Base-by-base conservation (phyloP, 2,329 filamentous ascomycete species). In the Helotiales sp. region DNA sequence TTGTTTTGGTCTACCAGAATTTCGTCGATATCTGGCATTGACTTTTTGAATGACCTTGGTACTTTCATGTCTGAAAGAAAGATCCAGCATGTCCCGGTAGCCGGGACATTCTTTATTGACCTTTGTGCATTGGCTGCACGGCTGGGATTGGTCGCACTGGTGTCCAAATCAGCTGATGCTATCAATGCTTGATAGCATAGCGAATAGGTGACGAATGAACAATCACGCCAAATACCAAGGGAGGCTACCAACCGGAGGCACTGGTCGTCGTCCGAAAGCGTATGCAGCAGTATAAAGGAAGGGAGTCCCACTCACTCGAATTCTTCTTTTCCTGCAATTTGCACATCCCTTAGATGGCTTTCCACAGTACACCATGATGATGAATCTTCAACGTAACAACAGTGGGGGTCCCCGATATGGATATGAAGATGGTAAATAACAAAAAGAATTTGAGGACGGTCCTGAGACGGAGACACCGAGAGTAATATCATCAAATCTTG, bases 61-160 rank as follows among this genome's bases (percentile, higher is more conserved):
- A 70, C 84, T 86, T 75, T 86, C 84, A 74, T 86, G 83, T 57
- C 85, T 80, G 71, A 87, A 86, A 81, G 86, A 85, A 65, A 87
- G 81, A 73, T 87, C 85, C 52, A 86, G 80, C 60, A 85, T 78
- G 70, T 86, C 86, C 37, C 85, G 79, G 72, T 87, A 86, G 63
- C 84, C 85, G 28, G 84, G 83, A 67, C 85, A 87, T 76, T 77
- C 69, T 66, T 83, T 80, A 64, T 82, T 78, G 52, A 82, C 80
- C 74, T 85, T 85, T 63, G 82, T 79, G 74, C 85, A 87, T 75
- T 87, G 84, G 55, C 82, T 82, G 66, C 85, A 86, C 61, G 84
- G 83, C 52, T 80, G 80, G 66, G 74, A 79, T 72, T 85, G 83
- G 70, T 86, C 84, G 72, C 85, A 86, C 85, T 86, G 68, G 52